phyloP scores from a whole-genome alignment of 495 filamentous ascomycete species.

The Parathielavia appendiculata region DNA sequence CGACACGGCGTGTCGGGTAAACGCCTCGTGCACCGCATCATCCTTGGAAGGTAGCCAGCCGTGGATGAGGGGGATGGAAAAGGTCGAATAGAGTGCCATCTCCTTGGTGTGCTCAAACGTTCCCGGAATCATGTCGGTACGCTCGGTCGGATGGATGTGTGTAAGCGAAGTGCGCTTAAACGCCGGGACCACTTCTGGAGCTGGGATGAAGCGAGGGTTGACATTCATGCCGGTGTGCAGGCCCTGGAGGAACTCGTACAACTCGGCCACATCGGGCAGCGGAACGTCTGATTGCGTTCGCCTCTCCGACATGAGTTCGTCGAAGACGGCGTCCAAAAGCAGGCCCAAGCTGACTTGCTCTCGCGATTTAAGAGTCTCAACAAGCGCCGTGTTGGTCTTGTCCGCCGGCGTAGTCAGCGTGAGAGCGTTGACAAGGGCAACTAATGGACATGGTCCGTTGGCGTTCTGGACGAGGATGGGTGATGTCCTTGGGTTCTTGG shows the following conservation, averaged over 20 bases:
- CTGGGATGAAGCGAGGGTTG: slow-evolving; percentile 76
- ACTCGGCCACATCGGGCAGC: slow-evolving; percentile 79
- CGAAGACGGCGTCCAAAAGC: slow-evolving; percentile 80
- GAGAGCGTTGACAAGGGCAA: slow-evolving; percentile 90
- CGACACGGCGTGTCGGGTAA: slow-evolving; percentile 65
- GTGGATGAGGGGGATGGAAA: slow-evolving; percentile 84
- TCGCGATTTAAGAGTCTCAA: slow-evolving; percentile 66
- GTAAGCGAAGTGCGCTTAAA: slow-evolving; percentile 41
- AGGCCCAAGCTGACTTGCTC: slow-evolving; percentile 85
- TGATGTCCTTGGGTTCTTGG: slow-evolving; percentile 44
- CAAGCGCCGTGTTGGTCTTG: slow-evolving; percentile 58
- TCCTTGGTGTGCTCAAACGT: slow-evolving; percentile 78
- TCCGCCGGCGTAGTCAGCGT: slow-evolving; percentile 68
- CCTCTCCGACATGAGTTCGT: slow-evolving; percentile 73
- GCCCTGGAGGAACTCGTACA: slow-evolving; percentile 81
- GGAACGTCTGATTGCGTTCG: slow-evolving; percentile 38
- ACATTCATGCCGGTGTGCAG: slow-evolving; percentile 98
- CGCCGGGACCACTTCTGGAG: slow-evolving; percentile 35
- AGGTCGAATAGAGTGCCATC: slow-evolving; percentile 80
- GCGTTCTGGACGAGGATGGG: slow-evolving; percentile 87
- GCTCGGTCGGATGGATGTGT: slow-evolving; percentile 41
- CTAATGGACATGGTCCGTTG: slow-evolving; percentile 89
- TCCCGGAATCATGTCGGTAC: slow-evolving; percentile 52
- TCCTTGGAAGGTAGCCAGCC: slow-evolving; percentile 76
- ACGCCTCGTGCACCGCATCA: slow-evolving; percentile 57